Base-by-base conservation (phyloP, 2,329 filamentous ascomycete genomes). In the Metarhizium album region DNA sequence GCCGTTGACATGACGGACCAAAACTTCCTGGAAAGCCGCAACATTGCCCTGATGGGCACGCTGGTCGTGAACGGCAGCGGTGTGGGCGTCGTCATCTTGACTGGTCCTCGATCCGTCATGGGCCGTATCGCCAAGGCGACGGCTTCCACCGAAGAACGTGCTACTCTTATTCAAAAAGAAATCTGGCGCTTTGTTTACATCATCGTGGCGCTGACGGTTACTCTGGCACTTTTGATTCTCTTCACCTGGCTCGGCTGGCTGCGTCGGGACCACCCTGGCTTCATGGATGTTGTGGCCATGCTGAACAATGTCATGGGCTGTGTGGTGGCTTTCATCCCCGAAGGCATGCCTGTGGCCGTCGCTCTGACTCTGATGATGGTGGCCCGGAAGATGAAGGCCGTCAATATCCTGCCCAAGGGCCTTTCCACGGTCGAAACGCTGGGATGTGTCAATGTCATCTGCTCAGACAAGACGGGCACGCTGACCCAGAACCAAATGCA, bases 181-280 rank as follows among this genome's bases (percentile, higher is more conserved):
- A 73, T 74, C 33, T 64, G 58, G 29, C 70, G 70, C 24, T 74
- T 74, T 13, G 69, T 74, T 11, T 54, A 52, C 5, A 72, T 73
- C 53, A 72, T 74, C 27, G 64, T 71, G 18, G 54, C 51, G 47
- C 46, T 72, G 45, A 73, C 70, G 0, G 33, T 72, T 14, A 24
- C 65, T 16, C 59, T 73, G 9, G 70, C 68, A 0, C 57, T 67
- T 0, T 42, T 67, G 0, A 74, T 78, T 20, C 57, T 72, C 3
- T 62, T 78, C 43, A 71, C 72, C 1, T 78, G 70, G 70, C 57
- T 62, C 4, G 67, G 61, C 2, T 73, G 70, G 70, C 57, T 73
- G 2, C 60, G 67, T 0, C 55, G 55, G 4, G 63, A 70, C 4
- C 69, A 73, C 46, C 51, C 48, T 2, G 55, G 35, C 0, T 73